Evolutionary conservation across 2,329 filamentous ascomycete species (phyloP), one percentile per base, ranked within the genome.

Genomic region (Coleophoma cylindrospora): DNA sequence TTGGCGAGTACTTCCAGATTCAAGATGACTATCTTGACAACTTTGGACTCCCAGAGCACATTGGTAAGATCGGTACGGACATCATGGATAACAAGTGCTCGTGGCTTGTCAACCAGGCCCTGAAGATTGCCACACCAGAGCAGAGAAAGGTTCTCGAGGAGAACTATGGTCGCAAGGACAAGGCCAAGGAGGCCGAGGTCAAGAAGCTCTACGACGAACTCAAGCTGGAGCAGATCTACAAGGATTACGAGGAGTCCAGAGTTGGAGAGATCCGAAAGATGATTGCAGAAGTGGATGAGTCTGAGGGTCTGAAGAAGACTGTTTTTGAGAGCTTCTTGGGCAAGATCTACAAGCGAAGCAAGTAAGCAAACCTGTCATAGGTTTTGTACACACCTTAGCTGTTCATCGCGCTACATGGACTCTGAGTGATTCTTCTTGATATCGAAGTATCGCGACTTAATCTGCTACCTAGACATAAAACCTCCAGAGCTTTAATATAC

Each of bases 61-160:
- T 99, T 68, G 94, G 94, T 71, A 99, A 99, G 83, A 96, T 97
- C 58, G 94, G 94, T 59, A 99, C 94, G 53, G 94, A 99, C 66
- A 99, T 99, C 70, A 86, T 91, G 79, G 94, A 99, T 75, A 99
- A 99, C 82, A 99, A 99, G 81, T 99, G 94, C 80, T 95, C 89
- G 40, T 99, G 94, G 94, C 76, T 99, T 53, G 81, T 99, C 71
- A 99, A 99, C 80, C 86, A 96, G 73, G 94, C 94, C 43, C 78
- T 99, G 52, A 79, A 84, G 68, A 80, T 86, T 55, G 87, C 82
- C 57, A 91, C 80, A 2, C 84, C 89, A 1, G 90, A 92, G 68
- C 94, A 99, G 79, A 84, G 91, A 66, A 79, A 87, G 72, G 71
- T 95, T 37, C 84, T 99, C 47, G 90, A 96, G 66, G 83, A 89